Evolutionary conservation across 495 filamentous ascomycete genomes (phyloP).

Genomic region (Hypoxylon intermedium): DNA sequence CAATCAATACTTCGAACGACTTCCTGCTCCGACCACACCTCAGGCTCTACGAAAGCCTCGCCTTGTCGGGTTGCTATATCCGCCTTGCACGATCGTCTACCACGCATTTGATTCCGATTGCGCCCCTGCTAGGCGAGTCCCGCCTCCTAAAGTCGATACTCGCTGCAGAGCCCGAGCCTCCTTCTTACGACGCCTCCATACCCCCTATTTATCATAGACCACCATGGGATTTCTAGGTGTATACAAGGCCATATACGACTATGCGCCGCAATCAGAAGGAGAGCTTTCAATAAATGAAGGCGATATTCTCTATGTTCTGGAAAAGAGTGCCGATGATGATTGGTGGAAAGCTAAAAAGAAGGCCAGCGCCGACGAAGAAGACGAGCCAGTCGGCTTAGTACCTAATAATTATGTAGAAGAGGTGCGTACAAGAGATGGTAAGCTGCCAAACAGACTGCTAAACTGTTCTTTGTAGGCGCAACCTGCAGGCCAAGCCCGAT

Average conservation of each 20-base stretch:
- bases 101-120: constrained; percentile 14
- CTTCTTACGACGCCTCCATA: not conserved
- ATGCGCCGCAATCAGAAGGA: constrained; percentile 83
- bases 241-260: constrained; percentile 93
- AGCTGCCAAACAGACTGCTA: constrained; percentile 17
- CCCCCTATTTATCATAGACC: constrained; percentile 10
- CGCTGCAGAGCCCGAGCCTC: too few species aligned
- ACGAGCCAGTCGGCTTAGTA: constrained; percentile 91
- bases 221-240: constrained; percentile 82
- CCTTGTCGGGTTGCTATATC: constrained; percentile 1
- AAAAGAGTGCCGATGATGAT: constrained; percentile 88
- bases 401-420: constrained; percentile 96
- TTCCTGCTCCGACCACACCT: constrained; percentile 3
- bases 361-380: constrained; percentile 86
- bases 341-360: constrained; percentile 99
- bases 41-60: constrained; percentile 6
- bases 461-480: constrained; percentile 65
- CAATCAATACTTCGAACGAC: too few species aligned
- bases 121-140: constrained; percentile 5
- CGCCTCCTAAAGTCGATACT: not conserved
- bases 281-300: constrained; percentile 90
- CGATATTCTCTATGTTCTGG: constrained; percentile 89
- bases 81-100: constrained; percentile 7
- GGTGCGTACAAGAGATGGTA: constrained; percentile 63
- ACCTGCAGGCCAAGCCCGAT: constrained; percentile 76